phyloP scores from a whole-genome alignment of 1,139 yeast species.

The Debaryomyces psychrophilus region DNA sequence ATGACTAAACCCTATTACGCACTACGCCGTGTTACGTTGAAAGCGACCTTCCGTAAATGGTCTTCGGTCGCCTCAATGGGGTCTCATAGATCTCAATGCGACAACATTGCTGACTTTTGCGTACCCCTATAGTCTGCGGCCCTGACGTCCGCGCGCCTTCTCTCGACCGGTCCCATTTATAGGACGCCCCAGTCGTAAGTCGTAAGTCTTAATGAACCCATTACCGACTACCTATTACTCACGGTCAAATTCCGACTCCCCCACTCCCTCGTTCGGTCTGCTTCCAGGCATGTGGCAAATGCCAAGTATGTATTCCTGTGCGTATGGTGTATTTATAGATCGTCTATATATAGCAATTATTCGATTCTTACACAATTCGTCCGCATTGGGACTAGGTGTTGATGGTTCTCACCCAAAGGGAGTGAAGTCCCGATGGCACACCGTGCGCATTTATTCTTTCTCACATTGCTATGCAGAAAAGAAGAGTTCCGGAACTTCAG shows the following conservation, averaged over 20 bases:
- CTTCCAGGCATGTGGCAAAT: background rate
- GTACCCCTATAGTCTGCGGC: background rate
- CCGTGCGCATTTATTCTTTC: background rate
- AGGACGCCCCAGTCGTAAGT: too few species aligned
- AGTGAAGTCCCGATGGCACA: background rate
- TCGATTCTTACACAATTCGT: background rate
- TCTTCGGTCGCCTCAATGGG: conserved; percentile 2
- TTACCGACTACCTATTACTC: too few species aligned
- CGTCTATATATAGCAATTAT: conserved; percentile 5
- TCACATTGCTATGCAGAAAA: background rate
- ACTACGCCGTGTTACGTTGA: background rate
- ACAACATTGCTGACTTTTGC: background rate
- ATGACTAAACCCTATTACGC: background rate
- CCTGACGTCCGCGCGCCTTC: too few species aligned
- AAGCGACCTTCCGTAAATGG: background rate
- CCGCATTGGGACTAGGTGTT: background rate
- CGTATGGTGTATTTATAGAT: conserved; percentile 1
- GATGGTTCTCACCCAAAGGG: background rate
- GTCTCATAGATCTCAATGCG: background rate
- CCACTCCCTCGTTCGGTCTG: background rate
- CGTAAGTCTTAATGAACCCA: too few species aligned
- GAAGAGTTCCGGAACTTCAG: background rate
- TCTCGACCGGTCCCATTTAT: too few species aligned
- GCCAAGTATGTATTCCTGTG: background rate
- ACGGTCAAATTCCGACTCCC: background rate